Base-by-base conservation (phyloP, 768 basidiomycete species). In the Rhodotorula paludigena region DNA sequence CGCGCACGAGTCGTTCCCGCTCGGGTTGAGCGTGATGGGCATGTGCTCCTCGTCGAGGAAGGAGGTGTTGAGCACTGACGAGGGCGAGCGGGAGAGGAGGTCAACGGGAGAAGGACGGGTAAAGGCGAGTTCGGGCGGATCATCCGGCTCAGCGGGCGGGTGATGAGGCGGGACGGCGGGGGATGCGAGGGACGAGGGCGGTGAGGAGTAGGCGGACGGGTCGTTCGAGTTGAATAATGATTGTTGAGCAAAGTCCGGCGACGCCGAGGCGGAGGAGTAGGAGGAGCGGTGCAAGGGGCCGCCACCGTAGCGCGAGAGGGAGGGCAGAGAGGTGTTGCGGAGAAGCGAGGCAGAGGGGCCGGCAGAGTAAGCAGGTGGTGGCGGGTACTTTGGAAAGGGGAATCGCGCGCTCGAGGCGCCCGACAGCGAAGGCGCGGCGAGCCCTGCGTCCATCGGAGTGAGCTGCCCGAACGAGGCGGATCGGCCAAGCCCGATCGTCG, bases 1-100 rank as follows among this genome's bases (percentile, higher is more conserved):
- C 62, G 88, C 89, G 30, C 94, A 82, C 10, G 87, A 86, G 70
- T 87, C 86, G 79, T 86, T 88, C 20, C 85, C 80, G n/a, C 83
- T 77, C 1, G 88, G 87, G 21, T 85, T 84, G 57, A 89, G 82
- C 25, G 85, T 61, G 59, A 76, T 73, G 20, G 64, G 67, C 25
- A 66, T 44, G 28, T 67, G 62, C 41, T 47, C 44, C 25, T 59
- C 61, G 32, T 62, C 65, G 25, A 60, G 56, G 62, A 53, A 69
- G 0, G 60, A 53, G 18, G 55, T 69, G 57, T 62, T 59, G 36
- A 66, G 60, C 14, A 69, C 44, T 7, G 71, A 68, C 12, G 64
- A 66, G 11, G 71, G 71, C 4, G 71, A 73, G 18, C 67, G 63
- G 10, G 71, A 73, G 30, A 73, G 60, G 28, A 73, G 64, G 60